Base-by-base conservation (phyloP, 345 rosid species). In the Diplotaxis tenuifolia region DNA sequence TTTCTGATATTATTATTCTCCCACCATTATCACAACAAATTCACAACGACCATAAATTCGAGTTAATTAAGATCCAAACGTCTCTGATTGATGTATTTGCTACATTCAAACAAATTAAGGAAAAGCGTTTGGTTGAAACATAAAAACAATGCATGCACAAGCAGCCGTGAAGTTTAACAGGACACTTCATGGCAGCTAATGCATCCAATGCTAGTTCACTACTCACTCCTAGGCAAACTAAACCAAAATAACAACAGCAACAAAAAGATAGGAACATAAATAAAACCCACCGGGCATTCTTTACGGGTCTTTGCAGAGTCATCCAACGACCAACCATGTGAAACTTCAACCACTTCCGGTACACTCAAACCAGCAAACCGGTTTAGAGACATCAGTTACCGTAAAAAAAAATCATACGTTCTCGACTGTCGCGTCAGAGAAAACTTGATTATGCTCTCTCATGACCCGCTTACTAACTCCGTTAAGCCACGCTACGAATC, bases 401-500 rank as follows among this genome's bases (percentile, higher is more conserved):
- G 9, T 34, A 38, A 25, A 18, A 62, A 18, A 62, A 10, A 42
- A 10, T 80, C 82, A 80, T 5, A 81, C 75, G 21, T 80, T 65
- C 71, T 82, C 85, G 7, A 72, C 31, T 11, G 54, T 58, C 27
- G 82, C 62, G 11, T 89, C 83, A 1, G 96, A 87, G 0, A 91
- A 87, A 25, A 88, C 90, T 84, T 90, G 96, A 36, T 90, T 88
- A 16, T 82, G 86, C 56, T 88, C 96, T 73, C 62, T 78, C 47
- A 54, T 78, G 53, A 87, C 76, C 81, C 79, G 75, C 75, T 69
- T 88, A 79, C 85, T 85, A 79, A 79, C 77, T 62, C 82, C 78
- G 31, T 77, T 64, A 32, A 83, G 4, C 87, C 93, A 70, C 14
- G 8, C 68, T 0, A 65, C 34, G 29, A 73, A 55, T 47, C 69